Evolutionary conservation across 108 stramenopile genomes (phyloP).

Genomic region (Thalassiosira profunda): DNA sequence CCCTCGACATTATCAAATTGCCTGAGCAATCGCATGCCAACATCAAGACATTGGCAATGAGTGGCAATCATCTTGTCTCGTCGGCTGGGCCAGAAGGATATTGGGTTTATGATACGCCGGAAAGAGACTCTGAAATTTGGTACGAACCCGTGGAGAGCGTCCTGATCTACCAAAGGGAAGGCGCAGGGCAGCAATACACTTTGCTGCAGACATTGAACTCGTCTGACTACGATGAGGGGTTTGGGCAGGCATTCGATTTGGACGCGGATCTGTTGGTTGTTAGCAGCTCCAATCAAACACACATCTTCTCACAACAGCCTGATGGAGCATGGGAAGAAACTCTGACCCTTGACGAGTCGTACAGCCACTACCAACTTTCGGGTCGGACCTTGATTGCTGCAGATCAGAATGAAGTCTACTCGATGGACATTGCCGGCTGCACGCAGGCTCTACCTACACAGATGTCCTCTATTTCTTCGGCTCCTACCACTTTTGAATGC

Average conservation of each 20-base stretch:
- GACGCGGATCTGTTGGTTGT: neutral
- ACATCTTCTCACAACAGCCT: neutral
- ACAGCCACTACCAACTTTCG: neutral
- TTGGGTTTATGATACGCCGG: too few relatives aligned
- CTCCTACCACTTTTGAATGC: neutral
- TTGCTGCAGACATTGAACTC: neutral
- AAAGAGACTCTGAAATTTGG: too few relatives aligned
- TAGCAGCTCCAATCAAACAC: neutral
- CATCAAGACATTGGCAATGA: neutral
- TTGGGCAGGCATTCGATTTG: neutral
- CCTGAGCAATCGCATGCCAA: neutral
- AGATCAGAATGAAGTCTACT: neutral
- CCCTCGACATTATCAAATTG: neutral
- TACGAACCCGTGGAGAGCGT: neutral
- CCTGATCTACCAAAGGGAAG: neutral
- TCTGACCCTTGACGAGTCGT: neutral
- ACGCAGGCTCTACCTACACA: neutral
- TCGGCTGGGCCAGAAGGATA: too few relatives aligned
- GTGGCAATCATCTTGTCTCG: slow-evolving; percentile 3
- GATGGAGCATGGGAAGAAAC: neutral
- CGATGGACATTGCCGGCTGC: neutral
- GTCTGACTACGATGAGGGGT: neutral
- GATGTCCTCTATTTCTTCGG: neutral
- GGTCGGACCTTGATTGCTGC: neutral
- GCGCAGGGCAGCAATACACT: neutral